Conservation (phyloP, 345 rosid species). For the Triadica sebifera region DNA sequence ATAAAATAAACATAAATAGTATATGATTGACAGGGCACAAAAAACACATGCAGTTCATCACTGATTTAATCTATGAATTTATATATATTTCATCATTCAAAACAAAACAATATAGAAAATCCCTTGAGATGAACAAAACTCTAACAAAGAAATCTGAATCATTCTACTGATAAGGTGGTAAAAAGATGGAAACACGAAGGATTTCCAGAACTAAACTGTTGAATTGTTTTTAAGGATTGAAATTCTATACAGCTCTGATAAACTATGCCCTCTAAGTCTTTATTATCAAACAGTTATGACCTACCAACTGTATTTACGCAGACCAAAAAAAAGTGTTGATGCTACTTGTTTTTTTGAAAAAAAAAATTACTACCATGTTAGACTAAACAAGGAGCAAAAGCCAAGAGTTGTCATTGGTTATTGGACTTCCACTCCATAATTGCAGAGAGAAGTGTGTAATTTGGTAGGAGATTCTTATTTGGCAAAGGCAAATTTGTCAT, state of each 20-base stretch:
- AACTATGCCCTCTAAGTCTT: not conserved
- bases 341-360: not conserved
- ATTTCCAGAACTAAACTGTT: not conserved
- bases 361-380: not conserved
- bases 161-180: no score
- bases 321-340: no score
- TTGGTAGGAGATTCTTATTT: conserved; percentile 57
- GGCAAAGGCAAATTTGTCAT: conserved; percentile 50
- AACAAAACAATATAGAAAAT: no score
- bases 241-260: not conserved
- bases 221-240: not conserved
- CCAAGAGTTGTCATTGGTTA: conserved; percentile 19
- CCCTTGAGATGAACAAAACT: no score
- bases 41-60: no score
- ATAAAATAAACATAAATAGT: no score
- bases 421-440: conserved; percentile 63
- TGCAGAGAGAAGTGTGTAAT: conserved; percentile 61
- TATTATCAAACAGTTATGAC: not conserved
- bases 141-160: no score
- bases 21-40: no score
- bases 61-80: no score
- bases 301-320: not conserved
- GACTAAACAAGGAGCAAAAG: not conserved
- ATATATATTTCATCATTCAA: no score
- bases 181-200: no score